Conservation (phyloP, 495 filamentous ascomycete species). For the Astrocystis sublimbata region DNA sequence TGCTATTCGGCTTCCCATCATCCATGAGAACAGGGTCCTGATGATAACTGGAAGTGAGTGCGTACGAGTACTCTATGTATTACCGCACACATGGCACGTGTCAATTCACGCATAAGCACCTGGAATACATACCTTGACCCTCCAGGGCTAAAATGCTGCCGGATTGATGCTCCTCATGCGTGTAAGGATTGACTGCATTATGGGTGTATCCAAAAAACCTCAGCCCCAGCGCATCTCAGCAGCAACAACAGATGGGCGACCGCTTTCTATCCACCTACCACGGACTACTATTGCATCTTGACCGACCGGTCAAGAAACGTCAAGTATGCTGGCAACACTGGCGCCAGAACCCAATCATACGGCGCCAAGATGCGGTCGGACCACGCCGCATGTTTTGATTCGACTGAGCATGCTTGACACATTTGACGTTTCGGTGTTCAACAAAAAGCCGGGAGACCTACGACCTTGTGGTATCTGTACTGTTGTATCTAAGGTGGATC, state of each 20-base stretch:
- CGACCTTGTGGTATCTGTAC: neutral
- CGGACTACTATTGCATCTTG: slow-evolving; percentile 3
- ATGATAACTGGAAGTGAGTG: too few species aligned
- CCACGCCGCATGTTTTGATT: slow-evolving; percentile 12
- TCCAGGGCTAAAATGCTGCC: neutral
- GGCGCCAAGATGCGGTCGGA: slow-evolving; percentile 18
- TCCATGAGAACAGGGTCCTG: too few species aligned
- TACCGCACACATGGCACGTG: too few species aligned
- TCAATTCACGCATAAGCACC: too few species aligned
- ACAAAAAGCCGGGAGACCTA: neutral
- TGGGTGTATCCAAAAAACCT: neutral
- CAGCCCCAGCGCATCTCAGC: slow-evolving; percentile 7
- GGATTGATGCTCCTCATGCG: neutral
- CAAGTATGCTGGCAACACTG: slow-evolving; percentile 6
- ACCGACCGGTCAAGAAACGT: slow-evolving; percentile 18
- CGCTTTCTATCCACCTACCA: neutral
- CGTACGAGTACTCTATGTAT: too few species aligned
- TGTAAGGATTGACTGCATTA: neutral
- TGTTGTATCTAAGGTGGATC: neutral
- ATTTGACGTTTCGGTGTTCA: slow-evolving; percentile 12
- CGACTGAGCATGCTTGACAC: slow-evolving; percentile 13
- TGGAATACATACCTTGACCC: too few species aligned
- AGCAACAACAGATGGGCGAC: neutral
- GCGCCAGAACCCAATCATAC: neutral
- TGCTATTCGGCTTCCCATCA: too few species aligned